Evolutionary conservation across 2,329 filamentous ascomycete genomes (phyloP), one percentile per base, ranked within the genome.

Genomic region (Diaporthe nobilis): DNA sequence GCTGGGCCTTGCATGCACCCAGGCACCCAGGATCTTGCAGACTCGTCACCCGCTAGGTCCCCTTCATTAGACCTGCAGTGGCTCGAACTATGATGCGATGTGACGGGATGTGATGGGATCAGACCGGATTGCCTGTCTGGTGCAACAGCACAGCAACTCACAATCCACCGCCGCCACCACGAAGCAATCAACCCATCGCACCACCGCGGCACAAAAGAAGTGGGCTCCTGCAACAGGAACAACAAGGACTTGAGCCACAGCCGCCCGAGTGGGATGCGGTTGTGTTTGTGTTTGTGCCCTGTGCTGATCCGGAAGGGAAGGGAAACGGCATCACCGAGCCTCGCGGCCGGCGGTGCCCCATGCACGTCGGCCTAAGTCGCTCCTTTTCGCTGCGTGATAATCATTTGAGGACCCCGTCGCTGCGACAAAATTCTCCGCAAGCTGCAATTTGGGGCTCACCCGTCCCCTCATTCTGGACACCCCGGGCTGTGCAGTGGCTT

Each of bases 321-420:
- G 65, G 34, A 55, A 70, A 70, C 65, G 65, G 65, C 65, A 55
- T 70, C 65, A 55, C 65, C 65, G 65, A 70, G 49, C 65, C 65
- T 55, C 65, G 49, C 31, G 49, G 65, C 65, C 65, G 65, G 34
- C 65, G n/a, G 20, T 53, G 31, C 47, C 65, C 65, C 65, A 70
- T 70, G 65, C n/a, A 55, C 13, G 34, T 55, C 65, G 65, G 65
- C 49, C 65, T 49, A 70, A 47, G 65, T 70, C 65, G 65, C 65
- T 70, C 65, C 65, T 70, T 70, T 70, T 70, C 65, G 65, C 65
- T 70, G 65, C 65, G 65, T 70, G 65, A 70, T 70, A 70, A 53
- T 70, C 47, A 70, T 70, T 70, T 70, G 65, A 70, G 65, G 65
- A 39, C 37, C 65, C 49, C 65, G 65, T 70, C 8, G 65, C 65